phyloP scores from a whole-genome alignment of 805 yeast species.

The Starmerella stellata region DNA sequence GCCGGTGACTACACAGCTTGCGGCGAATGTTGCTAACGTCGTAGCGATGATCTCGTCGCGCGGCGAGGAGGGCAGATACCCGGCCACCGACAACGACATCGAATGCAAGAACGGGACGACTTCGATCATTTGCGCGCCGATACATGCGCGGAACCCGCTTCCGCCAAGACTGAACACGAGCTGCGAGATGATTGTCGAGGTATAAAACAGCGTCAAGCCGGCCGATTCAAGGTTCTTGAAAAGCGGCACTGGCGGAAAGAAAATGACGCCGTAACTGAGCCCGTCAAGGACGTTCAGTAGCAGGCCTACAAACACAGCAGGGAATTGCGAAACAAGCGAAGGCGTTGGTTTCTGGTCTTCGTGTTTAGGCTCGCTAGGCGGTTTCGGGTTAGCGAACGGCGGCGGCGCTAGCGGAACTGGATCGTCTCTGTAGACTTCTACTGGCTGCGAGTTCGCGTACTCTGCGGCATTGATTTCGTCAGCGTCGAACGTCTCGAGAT shows the following conservation, averaged over 20 bases:
- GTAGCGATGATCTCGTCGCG: conserved; percentile 50
- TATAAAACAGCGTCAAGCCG: conserved; percentile 86
- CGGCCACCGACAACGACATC: conserved; percentile 63
- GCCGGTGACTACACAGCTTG: conserved; percentile 76
- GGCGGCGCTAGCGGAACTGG: neutral
- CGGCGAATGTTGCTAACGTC: conserved; percentile 66
- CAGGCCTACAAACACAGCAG: conserved; percentile 74
- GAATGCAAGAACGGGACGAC: conserved; percentile 96
- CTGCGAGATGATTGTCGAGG: conserved; percentile 80
- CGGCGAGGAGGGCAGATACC: conserved; percentile 33
- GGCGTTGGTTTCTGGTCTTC: neutral
- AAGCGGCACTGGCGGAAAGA: conserved; percentile 72
- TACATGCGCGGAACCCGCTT: conserved; percentile 73
- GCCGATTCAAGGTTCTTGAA: conserved; percentile 69
- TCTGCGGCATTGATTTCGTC: neutral
- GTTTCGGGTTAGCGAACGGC: neutral
- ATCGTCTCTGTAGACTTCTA: neutral
- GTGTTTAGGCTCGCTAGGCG: neutral
- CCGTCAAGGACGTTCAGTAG: conserved; percentile 81
- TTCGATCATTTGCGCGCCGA: conserved; percentile 97
- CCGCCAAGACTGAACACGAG: conserved; percentile 78
- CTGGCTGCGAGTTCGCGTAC: neutral
- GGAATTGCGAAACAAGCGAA: conserved; percentile 28
- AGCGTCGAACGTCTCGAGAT: neutral
- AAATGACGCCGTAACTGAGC: conserved; percentile 89